These are phyloP conservation scores for Buxus sempervirens DNA, from an alignment of 164 flowering plant genomes.

Conservation along the genomic window DNA sequence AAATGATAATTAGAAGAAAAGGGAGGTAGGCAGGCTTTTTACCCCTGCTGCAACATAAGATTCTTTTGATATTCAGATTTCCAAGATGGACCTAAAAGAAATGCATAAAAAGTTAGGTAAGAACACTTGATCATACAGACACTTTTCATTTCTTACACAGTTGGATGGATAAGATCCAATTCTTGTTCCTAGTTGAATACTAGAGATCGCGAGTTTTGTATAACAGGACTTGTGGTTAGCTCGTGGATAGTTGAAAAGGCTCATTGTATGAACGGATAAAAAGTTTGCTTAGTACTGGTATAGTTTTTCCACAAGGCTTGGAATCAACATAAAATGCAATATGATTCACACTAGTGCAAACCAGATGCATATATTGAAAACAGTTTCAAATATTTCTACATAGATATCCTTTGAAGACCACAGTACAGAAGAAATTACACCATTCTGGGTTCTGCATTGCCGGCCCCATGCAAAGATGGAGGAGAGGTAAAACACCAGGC, in stretches of 20 bases:
- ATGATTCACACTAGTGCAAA: background rate
- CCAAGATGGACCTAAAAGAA: slow-evolving; percentile 14
- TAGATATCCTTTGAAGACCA: too few relatives aligned
- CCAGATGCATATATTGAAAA: background rate
- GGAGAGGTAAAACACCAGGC: too few relatives aligned
- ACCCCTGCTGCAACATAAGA: slow-evolving; percentile 5
- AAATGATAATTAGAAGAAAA: background rate
- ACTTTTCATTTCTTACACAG: background rate
- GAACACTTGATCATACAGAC: slow-evolving; percentile 9
- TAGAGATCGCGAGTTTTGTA: background rate
- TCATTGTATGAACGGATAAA: background rate
- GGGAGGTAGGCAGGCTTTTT: slow-evolving; percentile 8
- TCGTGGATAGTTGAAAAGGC: background rate
- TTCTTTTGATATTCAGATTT: slow-evolving; percentile 6
- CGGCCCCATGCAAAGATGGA: too few relatives aligned
- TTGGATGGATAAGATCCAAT: background rate
- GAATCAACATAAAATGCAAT: background rate
- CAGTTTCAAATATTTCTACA: too few relatives aligned
- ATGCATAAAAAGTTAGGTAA: slow-evolving; percentile 4
- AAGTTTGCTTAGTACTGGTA: background rate
- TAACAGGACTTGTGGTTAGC: background rate
- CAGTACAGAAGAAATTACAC: too few relatives aligned
- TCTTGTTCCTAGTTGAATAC: background rate
- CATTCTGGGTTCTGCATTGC: too few relatives aligned
- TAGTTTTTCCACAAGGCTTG: background rate